A percentile compares a stretch with the other conserved stretches of the same genome.
Evolutionary conservation across 2,329 filamentous ascomycete species (phyloP).

Genomic region (Fusarium sp.): DNA sequence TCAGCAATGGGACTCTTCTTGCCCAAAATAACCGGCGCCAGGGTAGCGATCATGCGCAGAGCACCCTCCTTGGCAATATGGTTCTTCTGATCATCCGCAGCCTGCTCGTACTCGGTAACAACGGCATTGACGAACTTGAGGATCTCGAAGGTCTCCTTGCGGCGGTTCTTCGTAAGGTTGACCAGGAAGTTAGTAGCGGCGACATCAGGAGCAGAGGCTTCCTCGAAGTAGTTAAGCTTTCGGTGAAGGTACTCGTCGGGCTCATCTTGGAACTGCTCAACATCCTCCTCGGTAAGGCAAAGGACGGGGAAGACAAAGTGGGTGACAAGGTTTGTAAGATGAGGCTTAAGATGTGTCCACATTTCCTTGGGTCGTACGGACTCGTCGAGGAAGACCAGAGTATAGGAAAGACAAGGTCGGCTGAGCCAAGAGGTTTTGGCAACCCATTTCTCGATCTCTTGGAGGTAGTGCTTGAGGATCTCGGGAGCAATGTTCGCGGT

Average conservation of each 20-base stretch:
- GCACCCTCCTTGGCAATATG: constrained; percentile 96
- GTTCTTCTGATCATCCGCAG: constrained; percentile 88
- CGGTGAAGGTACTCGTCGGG: constrained; percentile 96
- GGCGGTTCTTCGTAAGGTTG: constrained; percentile 89
- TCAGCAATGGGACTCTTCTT: constrained; percentile 99
- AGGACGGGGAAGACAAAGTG: constrained; percentile 96
- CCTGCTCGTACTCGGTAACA: constrained; percentile 89
- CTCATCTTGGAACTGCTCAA: constrained; percentile 92
- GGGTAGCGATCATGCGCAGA: constrained; percentile 93
- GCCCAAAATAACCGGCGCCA: constrained; percentile 91
- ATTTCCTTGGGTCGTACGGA: constrained; percentile 97
- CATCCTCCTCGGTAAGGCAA: constrained; percentile 89
- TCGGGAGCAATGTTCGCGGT: constrained; percentile 91
- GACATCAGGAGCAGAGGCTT: constrained; percentile 93
- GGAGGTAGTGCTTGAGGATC: constrained; percentile 92
- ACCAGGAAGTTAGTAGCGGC: constrained; percentile 97
- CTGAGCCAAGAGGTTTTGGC: constrained; percentile 94
- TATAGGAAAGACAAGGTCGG: constrained; percentile 92
- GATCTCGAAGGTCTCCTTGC: constrained; percentile 95
- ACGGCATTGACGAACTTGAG: constrained; percentile 94
- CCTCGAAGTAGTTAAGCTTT: constrained; percentile 97
- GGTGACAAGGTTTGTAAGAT: constrained; percentile 90
- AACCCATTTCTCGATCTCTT: constrained; percentile 97
- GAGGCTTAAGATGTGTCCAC: constrained; percentile 92
- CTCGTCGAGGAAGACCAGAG: constrained; percentile 93